Percentiles rank a stretch among this genome's conserved stretches.
Evolutionary conservation across 106 monocot species (phyloP).

Genomic region (Vanilla planifolia): DNA sequence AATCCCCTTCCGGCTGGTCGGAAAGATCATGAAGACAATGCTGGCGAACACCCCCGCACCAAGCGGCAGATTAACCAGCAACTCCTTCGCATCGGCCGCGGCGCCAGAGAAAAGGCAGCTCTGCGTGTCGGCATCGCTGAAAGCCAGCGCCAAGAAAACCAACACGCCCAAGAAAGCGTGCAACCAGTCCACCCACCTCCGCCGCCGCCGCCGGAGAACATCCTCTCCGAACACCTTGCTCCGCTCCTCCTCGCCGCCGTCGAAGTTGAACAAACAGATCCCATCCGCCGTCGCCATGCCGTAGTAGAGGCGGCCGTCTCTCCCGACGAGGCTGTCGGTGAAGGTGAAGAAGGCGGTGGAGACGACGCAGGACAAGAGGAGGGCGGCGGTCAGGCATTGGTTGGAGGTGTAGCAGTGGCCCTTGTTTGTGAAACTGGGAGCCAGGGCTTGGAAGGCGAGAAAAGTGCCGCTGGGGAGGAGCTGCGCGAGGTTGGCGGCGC

Average conservation of each 20-base stretch:
- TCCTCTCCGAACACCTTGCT: slow-evolving; percentile 13
- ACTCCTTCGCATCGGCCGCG: slow-evolving; percentile 18
- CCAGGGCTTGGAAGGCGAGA: slow-evolving; percentile 41
- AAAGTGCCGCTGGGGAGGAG: slow-evolving; percentile 43
- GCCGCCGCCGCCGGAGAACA: slow-evolving; percentile 8
- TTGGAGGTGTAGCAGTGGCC: slow-evolving; percentile 45
- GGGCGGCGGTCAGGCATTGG: slow-evolving; percentile 26
- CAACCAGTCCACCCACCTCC: slow-evolving; percentile 27
- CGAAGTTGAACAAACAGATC: slow-evolving; percentile 35
- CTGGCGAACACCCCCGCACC: slow-evolving; percentile 45
- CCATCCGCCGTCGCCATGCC: slow-evolving; percentile 34
- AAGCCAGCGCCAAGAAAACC: slow-evolving; percentile 36
- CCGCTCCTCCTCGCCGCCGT: slow-evolving; percentile 10
- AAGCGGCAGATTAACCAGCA: slow-evolving; percentile 47
- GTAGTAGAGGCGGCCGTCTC: slow-evolving; percentile 41
- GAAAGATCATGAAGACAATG: slow-evolving; percentile 51
- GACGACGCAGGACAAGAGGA: slow-evolving; percentile 25
- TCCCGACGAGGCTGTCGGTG: slow-evolving; percentile 40
- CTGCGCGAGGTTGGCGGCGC: slow-evolving; percentile 14
- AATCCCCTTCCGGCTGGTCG: slow-evolving; percentile 42
- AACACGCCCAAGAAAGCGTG: slow-evolving; percentile 38
- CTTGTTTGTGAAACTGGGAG: slow-evolving; percentile 45
- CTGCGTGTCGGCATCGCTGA: slow-evolving; percentile 27
- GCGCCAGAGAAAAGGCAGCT: slow-evolving; percentile 36
- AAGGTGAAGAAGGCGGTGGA: slow-evolving; percentile 53